Conservation (phyloP, 1,284 basidiomycete genomes). For the Psilocybe mexicana region DNA sequence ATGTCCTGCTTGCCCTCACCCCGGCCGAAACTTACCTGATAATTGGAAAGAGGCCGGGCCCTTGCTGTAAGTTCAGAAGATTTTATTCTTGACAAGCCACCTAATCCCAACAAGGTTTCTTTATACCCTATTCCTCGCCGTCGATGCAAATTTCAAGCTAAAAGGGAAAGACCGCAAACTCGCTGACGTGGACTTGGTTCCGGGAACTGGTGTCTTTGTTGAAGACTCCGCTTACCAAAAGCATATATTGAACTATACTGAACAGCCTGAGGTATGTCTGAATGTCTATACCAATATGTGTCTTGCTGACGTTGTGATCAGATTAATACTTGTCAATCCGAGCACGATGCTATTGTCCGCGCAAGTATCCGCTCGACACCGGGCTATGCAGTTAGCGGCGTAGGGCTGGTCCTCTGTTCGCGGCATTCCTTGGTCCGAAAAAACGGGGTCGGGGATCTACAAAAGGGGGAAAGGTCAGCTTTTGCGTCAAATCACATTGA, state of each 20-base stretch:
- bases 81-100: background rate
- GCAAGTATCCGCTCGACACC: conserved; percentile 7
- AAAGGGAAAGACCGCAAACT: conserved; percentile 20
- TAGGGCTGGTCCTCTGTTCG: conserved; percentile 16
- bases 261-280: conserved; percentile 16
- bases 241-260: conserved; percentile 14
- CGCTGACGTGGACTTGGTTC: conserved; percentile 13
- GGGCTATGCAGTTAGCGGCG: conserved; percentile 16
- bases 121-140: conserved; percentile 19
- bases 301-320: background rate
- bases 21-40: conserved; percentile 12
- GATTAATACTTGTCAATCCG: conserved; percentile 21
- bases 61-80: conserved; percentile 1
- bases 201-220: conserved; percentile 12
- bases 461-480: conserved; percentile 20
- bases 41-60: conserved; percentile 6
- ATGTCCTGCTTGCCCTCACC: conserved; percentile 20
- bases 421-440: conserved; percentile 14
- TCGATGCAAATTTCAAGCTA: conserved; percentile 26
- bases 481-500: background rate
- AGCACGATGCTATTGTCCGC: conserved; percentile 18
- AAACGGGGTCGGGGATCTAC: conserved; percentile 21
- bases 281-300: background rate
- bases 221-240: conserved; percentile 11
- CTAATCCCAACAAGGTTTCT: conserved; percentile 14